phyloP scores from a whole-genome alignment of 2,329 filamentous ascomycete species.

The Pyrenophora tritici-repentis region DNA sequence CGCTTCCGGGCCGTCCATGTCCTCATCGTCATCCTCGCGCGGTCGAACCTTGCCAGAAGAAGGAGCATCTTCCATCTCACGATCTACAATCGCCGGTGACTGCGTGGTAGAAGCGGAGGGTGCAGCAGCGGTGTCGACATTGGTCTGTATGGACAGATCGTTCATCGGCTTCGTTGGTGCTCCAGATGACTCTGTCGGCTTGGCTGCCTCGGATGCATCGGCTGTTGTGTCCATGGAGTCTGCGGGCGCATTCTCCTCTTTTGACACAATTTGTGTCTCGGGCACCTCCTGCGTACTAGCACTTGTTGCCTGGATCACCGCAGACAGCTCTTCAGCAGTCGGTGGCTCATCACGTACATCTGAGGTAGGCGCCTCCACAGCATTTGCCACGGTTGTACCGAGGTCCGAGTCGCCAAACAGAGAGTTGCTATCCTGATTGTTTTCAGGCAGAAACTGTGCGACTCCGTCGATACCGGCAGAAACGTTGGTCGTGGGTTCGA shows the following conservation, averaged over 20 bases:
- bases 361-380: constrained; percentile 49
- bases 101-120: constrained; percentile 22
- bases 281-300: constrained; percentile 39
- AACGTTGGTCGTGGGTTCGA: constrained; percentile 49
- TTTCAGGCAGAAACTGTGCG: constrained; percentile 51
- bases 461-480: constrained; percentile 51
- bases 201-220: constrained; percentile 20
- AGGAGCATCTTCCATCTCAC: constrained; percentile 48
- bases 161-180: constrained; percentile 43
- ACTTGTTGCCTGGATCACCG: constrained; percentile 21
- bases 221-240: constrained; percentile 38
- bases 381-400: constrained; percentile 41
- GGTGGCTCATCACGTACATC: constrained; percentile 40
- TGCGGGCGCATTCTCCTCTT: constrained; percentile 17
- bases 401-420: constrained; percentile 44
- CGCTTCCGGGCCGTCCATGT: constrained; percentile 61
- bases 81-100: constrained; percentile 35
- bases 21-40: constrained; percentile 63
- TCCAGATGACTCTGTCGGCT: constrained; percentile 18
- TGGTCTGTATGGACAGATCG: constrained; percentile 38
- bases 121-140: constrained; percentile 16
- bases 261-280: constrained; percentile 32
- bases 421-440: constrained; percentile 47
- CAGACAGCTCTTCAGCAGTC: constrained; percentile 17
- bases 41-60: constrained; percentile 63